phyloP scores from a whole-genome alignment of 495 filamentous ascomycete genomes.

The Penicilliopsis zonata region DNA sequence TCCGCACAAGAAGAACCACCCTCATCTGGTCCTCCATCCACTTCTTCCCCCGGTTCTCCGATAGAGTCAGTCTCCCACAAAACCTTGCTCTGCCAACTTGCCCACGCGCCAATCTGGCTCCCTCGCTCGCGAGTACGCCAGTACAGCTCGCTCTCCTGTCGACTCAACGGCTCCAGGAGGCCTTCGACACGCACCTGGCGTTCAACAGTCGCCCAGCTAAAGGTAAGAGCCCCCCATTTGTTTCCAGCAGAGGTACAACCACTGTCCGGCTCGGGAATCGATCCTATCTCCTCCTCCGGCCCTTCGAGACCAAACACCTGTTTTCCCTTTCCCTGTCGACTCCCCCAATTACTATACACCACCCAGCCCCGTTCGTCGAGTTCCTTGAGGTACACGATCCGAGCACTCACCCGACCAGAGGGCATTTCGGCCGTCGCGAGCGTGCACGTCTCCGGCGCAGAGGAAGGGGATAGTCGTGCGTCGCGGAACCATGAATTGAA shows the following conservation, averaged over 20 bases:
- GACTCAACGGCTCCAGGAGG: slow-evolving; percentile 46
- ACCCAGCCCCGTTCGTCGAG: slow-evolving; percentile 62
- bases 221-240: slow-evolving; percentile 32
- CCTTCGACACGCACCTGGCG: slow-evolving; percentile 84
- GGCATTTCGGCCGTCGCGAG: slow-evolving; percentile 79
- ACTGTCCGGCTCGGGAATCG: slow-evolving; percentile 20
- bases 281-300: slow-evolving; percentile 3
- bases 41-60: slow-evolving; percentile 15
- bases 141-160: slow-evolving; percentile 75
- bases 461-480: slow-evolving; percentile 47
- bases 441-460: slow-evolving; percentile 62
- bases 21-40: slow-evolving; percentile 11
- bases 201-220: slow-evolving; percentile 55
- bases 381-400: slow-evolving; percentile 87
- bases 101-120: slow-evolving; percentile 85
- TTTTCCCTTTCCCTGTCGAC: slow-evolving; percentile 32
- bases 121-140: slow-evolving; percentile 71
- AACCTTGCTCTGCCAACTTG: slow-evolving; percentile 73
- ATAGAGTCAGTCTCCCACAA: slow-evolving; percentile 39
- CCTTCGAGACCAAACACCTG: slow-evolving; percentile 24
- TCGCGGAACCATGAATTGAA: slow-evolving; percentile 80
- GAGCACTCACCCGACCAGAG: slow-evolving; percentile 69
- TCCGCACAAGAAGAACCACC: slow-evolving; percentile 17
- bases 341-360: slow-evolving; percentile 87
- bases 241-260: slow-evolving; percentile 17